Evolutionary conservation across 495 filamentous ascomycete species (phyloP).

Genomic region (Annulohypoxylon maeteangense): DNA sequence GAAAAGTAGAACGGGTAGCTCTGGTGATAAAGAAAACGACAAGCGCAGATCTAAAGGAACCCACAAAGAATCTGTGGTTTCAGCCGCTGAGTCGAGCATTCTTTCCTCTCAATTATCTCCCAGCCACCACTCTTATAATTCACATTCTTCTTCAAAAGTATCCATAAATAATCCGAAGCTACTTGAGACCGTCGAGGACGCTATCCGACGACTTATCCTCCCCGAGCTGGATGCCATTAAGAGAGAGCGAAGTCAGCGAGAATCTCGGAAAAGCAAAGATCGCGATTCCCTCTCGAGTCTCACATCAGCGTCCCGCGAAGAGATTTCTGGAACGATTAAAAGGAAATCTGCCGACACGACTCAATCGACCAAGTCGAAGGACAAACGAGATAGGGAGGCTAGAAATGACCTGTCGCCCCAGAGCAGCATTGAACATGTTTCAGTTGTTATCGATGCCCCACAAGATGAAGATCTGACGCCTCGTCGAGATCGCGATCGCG

Average conservation of each 20-base stretch:
- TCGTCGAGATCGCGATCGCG: constrained; percentile 49
- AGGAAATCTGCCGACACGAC: constrained; percentile 53
- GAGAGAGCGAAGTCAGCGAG: constrained; percentile 78
- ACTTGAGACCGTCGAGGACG: constrained; percentile 95
- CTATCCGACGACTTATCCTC: constrained; percentile 89
- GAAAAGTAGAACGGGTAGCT: constrained; percentile 69
- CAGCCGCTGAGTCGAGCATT: constrained; percentile 75
- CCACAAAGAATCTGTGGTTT: constrained; percentile 70
- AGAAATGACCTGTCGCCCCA: constrained; percentile 65
- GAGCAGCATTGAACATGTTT: constrained; percentile 56
- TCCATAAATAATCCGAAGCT: constrained; percentile 95
- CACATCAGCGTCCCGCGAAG: constrained; percentile 68
- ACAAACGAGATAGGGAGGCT: constrained; percentile 62
- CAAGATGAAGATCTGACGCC: constrained; percentile 55
- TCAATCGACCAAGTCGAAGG: constrained; percentile 52
- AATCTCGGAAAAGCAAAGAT: constrained; percentile 62
- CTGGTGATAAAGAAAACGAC: constrained; percentile 70
- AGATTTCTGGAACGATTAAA: constrained; percentile 57
- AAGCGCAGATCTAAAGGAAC: constrained; percentile 70
- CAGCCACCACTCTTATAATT: constrained; percentile 75
- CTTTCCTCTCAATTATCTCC: constrained; percentile 78
- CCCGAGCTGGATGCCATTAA: constrained; percentile 93
- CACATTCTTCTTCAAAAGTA: constrained; percentile 80
- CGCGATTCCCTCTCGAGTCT: constrained; percentile 66
- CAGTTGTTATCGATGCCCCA: constrained; percentile 47